These are phyloP conservation scores for Chalciporus sphaerocephalus DNA, from an alignment of 768 basidiomycete genomes.

Conservation along the genomic window DNA sequence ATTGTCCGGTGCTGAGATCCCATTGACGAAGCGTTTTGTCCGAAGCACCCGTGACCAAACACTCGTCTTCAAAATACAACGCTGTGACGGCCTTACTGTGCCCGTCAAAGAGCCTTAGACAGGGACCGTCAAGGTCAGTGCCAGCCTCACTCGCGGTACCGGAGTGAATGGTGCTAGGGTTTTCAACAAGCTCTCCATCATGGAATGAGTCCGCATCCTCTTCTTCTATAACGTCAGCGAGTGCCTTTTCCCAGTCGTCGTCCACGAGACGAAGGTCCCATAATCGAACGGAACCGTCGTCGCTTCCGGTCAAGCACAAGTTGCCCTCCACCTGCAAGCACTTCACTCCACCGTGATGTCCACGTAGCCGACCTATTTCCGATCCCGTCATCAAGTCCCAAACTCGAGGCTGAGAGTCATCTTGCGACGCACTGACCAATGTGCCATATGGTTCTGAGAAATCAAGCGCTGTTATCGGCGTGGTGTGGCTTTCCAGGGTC, in stretches of 20 bases:
- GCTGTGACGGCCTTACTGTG: constrained; percentile 92
- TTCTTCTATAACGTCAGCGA: constrained; percentile 65
- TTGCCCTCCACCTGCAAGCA: constrained; percentile 90
- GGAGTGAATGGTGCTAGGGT: constrained; percentile 39
- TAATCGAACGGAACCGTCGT: constrained; percentile 77
- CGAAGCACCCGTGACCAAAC: constrained; percentile 92
- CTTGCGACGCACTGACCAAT: constrained; percentile 81
- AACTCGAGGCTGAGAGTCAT: constrained; percentile 82
- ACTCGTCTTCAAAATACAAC: constrained; percentile 93
- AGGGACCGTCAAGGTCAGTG: constrained; percentile 47
- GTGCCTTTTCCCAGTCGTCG: constrained; percentile 53
- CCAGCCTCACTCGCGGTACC: constrained; percentile 35
- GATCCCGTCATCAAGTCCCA: constrained; percentile 93
- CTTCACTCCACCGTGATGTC: constrained; percentile 80
- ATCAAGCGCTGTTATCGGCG: constrained; percentile 84
- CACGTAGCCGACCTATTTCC: constrained; percentile 79
- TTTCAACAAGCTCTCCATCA: constrained; percentile 38
- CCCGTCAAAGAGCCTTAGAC: constrained; percentile 76
- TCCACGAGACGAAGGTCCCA: constrained; percentile 91
- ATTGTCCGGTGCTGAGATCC: constrained; percentile 96
- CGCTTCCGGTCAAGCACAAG: constrained; percentile 85
- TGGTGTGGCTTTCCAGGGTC: constrained; percentile 79
- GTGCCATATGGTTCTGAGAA: constrained; percentile 96
- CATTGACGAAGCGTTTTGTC: constrained; percentile 98
- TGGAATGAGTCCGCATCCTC: constrained; percentile 43